Evolutionary conservation across 1,284 basidiomycete genomes (phyloP), one percentile per base, ranked within the genome.

Genomic region (Spongiforma sp.): DNA sequence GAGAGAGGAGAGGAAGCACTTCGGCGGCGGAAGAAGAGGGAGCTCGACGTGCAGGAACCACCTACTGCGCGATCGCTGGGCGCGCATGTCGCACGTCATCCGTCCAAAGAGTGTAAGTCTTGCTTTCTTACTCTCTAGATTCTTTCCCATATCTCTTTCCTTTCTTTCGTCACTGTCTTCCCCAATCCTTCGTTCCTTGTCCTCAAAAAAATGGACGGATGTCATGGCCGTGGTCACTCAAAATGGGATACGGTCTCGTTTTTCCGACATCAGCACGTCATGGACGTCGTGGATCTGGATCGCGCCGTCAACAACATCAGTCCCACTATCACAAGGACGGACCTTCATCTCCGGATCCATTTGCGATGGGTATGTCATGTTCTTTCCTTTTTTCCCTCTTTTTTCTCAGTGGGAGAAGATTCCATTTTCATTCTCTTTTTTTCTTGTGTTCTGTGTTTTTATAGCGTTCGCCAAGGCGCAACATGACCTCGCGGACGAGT

Each of bases 11-110:
- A 59, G 10, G 64, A 62, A 15, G 60, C 37, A 10, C 65, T 62
- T 57, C 24, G n/a, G 24, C 66, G 62, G 3, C 62, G 50, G 34
- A 73, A 75, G 59, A 75, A 73, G 56, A 68, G 71, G 9, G 68
- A 52, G 10, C 14, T 74, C 4, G 69, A 71, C 2, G 53, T 28
- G 21, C 64, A 41, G 14, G 48, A 56, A n/a, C 12, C 39, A 10
- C 59, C 19, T 28, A 50, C 26, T 14, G 46, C 26, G 15, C 17
- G 32, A 17, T 15, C 11, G n/a, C 32, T 17, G 28, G 32, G 12
- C 55, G 19, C 26, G 57, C 11, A 17, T 21, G 28, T 52, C 28
- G 34, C n/a, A n/a, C 64, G 53, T 41, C 67, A 58, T 21, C 2
- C 55, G 3, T 63, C 60, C 37, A 73, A 69, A 59, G 71, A 72